Base-by-base conservation (phyloP, 2,329 filamentous ascomycete species). In the Neonectria sp. region DNA sequence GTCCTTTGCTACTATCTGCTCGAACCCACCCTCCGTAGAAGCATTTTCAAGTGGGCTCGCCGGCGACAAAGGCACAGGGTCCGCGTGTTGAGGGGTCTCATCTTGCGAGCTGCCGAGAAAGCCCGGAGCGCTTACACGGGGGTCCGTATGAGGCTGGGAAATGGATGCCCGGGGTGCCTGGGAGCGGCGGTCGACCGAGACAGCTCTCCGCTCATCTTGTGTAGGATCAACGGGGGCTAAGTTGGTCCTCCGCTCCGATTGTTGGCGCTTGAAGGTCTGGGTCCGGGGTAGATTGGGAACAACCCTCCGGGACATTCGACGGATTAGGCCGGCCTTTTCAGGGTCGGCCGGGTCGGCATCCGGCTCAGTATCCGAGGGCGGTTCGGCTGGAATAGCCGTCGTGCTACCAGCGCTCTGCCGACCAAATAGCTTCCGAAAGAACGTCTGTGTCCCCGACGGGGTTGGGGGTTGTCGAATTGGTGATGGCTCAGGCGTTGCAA, bases 241-340 rank as follows among this genome's bases (percentile, higher is more conserved):
- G 75, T 90, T 91, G 73, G 93, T 90, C 73, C 94, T 88, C 69
- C 89, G 88, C 81, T 97, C 95, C 31, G 94, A 95, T 78, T 93
- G 89, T 79, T 95, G 94, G 74, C 95, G 89, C 80, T 91, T 92
- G 81, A 97, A 95, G 0, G 94, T 97, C 74, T 92, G 89, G 5
- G 91, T 85, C 55, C 94, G 89, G 45, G 94, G 93, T 43, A 97
- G 83, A 17, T 92, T 92, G 21, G 94, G 92, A 17, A 95, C 90
- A n/a, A 94, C 93, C 75, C 87, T 90, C 72, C 89, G 81, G 33
- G 84, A 83, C 67, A 82, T 78, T 67, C 84, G 84, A 60, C 82
- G 82, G 37, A 82, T 79, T 53, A 83, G 65, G 49, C 80, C 81
- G 25, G 78, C 75, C 65, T 75, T 79, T 59, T 73, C 67, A 33